phyloP scores from a whole-genome alignment of 2,329 filamentous ascomycete species.

The Talaromyces atroroseus region DNA sequence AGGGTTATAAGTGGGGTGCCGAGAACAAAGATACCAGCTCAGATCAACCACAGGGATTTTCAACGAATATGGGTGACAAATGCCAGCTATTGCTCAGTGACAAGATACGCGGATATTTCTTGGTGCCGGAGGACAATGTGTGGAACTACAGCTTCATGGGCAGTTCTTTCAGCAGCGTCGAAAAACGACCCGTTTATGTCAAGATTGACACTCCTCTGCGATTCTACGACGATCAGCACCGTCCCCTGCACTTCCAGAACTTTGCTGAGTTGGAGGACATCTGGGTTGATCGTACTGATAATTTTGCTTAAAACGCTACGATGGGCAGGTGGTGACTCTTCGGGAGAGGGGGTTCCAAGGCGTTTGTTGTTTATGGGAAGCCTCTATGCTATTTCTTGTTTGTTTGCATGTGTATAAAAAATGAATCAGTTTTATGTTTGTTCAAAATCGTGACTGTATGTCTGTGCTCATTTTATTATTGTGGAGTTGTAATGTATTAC shows the following conservation, averaged over 20 bases:
- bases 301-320: conserved; percentile 65
- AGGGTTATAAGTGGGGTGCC: conserved; percentile 93
- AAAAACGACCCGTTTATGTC: conserved; percentile 87
- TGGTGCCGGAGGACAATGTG: conserved; percentile 79
- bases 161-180: conserved; percentile 74
- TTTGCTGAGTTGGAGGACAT: conserved; percentile 97
- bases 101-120: conserved; percentile 90
- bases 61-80: conserved; percentile 87
- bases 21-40: conserved; percentile 91
- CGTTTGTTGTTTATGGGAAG: not conserved
- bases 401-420: not conserved
- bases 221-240: conserved; percentile 89
- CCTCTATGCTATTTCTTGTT: not conserved
- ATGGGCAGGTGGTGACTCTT: not conserved
- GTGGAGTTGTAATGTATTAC: conserved; percentile 5
- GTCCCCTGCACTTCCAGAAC: conserved; percentile 92
- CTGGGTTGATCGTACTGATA: conserved; percentile 88
- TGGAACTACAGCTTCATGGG: conserved; percentile 99
- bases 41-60: conserved; percentile 91
- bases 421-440: not conserved
- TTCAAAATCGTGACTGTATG: not conserved
- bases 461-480: not conserved
- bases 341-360: not conserved
- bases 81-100: conserved; percentile 89
- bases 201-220: conserved; percentile 85